A percentile compares a stretch with the other conserved stretches of the same genome.
Conservation (phyloP, 164 flowering plant species). For the Kingdonia uniflora region DNA sequence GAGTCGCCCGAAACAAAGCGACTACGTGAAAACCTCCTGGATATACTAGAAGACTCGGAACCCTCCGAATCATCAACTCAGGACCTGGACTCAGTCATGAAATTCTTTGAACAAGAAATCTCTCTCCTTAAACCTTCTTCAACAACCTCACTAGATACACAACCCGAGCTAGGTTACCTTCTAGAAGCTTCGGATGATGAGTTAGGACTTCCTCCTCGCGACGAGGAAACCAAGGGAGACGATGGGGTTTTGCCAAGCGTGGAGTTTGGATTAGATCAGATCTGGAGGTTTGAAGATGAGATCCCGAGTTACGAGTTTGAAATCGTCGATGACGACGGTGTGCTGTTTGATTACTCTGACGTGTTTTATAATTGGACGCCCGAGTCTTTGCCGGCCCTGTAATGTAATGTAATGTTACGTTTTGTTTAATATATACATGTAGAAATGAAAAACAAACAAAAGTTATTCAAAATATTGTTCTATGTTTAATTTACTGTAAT, state of each 20-base stretch:
- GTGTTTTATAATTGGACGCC: not conserved
- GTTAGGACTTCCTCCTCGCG: conserved; percentile 65
- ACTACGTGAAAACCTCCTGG: conserved; percentile 39
- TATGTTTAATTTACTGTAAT: too few species aligned
- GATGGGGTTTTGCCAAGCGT: not conserved
- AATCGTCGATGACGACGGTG: conserved; percentile 8
- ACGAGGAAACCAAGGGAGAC: conserved; percentile 2
- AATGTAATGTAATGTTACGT: too few species aligned
- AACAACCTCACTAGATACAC: conserved; percentile 20
- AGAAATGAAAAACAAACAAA: too few species aligned
- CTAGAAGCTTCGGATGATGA: conserved; percentile 77
- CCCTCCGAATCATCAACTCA: conserved; percentile 10
- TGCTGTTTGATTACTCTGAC: conserved; percentile 37
- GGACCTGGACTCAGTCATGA: conserved; percentile 58
- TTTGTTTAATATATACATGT: too few species aligned
- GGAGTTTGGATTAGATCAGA: conserved; percentile 23
- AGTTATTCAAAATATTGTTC: too few species aligned
- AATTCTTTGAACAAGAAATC: conserved; percentile 49
- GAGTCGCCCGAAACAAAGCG: conserved; percentile 42
- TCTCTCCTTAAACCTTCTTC: not conserved
- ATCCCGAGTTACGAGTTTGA: conserved; percentile 33
- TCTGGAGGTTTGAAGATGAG: conserved; percentile 47
- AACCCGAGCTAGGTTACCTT: conserved; percentile 48
- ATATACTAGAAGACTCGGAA: conserved; percentile 39
- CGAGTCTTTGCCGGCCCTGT: conserved; percentile 33